Conservation (phyloP, 768 basidiomycete genomes). For the Phanerochaete sordida region DNA sequence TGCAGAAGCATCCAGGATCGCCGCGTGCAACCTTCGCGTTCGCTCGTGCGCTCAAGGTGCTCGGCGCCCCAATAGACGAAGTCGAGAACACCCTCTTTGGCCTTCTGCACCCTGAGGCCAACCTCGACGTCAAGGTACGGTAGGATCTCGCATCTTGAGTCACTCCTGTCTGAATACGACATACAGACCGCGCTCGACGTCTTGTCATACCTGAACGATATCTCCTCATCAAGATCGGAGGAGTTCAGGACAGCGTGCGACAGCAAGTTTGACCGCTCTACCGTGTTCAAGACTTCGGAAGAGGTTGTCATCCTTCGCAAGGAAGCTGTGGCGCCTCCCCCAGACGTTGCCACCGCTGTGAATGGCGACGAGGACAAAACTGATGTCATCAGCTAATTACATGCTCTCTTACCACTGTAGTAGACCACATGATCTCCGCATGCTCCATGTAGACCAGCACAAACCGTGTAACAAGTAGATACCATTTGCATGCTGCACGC, state of each 20-base stretch:
- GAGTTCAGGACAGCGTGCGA: slow-evolving; percentile 61
- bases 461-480: background rate
- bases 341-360: background rate
- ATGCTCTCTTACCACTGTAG: background rate
- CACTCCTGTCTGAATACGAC: background rate
- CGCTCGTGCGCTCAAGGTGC: slow-evolving; percentile 49
- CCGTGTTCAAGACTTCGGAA: slow-evolving; percentile 55
- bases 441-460: background rate
- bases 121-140: slow-evolving; percentile 47
- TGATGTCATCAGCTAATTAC: slow-evolving; percentile 1
- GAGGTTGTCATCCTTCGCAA: slow-evolving; percentile 44
- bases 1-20: slow-evolving; percentile 56
- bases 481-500: background rate
- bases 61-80: slow-evolving; percentile 52
- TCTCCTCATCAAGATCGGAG: slow-evolving; percentile 50
- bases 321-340: slow-evolving; percentile 9
- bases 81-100: slow-evolving; percentile 58
- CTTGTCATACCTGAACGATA: slow-evolving; percentile 43
- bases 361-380: slow-evolving; percentile 7
- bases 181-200: slow-evolving; percentile 50
- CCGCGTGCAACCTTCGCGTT: slow-evolving; percentile 56
- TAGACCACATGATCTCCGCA: background rate
- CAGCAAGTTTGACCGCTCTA: slow-evolving; percentile 54
- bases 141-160: background rate
- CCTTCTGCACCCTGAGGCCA: slow-evolving; percentile 38